Evolutionary conservation across 208 protist genomes (phyloP).

Genomic region (Leishmania major): DNA sequence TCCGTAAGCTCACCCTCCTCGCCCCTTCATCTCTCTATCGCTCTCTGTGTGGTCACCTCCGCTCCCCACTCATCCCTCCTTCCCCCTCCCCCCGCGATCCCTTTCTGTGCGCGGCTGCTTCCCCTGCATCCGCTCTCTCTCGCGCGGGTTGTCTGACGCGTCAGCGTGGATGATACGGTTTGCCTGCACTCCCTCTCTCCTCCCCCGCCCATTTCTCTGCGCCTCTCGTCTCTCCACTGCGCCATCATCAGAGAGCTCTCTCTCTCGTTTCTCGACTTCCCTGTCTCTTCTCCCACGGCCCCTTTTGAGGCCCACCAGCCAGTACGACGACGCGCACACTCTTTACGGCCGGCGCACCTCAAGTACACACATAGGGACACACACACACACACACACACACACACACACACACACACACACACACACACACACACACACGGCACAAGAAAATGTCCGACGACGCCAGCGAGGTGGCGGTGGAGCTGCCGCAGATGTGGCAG

Average conservation of each 20-base stretch:
- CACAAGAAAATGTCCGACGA: conserved; percentile 53
- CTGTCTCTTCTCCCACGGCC: not conserved
- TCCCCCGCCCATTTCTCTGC: too few species aligned
- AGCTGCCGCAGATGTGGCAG: conserved; percentile 81
- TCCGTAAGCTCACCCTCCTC: not conserved
- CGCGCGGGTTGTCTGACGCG: not conserved
- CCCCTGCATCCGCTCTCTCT: not conserved
- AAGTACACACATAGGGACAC: conserved; percentile 3
- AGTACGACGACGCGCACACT: not conserved
- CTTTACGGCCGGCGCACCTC: not conserved
- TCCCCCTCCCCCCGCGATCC: not conserved
- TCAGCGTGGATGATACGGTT: not conserved
- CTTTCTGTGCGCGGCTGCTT: not conserved
- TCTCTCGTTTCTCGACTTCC: not conserved
- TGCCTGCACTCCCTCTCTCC: not conserved
- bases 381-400: conserved; percentile 15
- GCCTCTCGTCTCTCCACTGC: not conserved
- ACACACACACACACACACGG: conserved; percentile 7
- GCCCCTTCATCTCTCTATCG: not conserved
- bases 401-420: conserved; percentile 9
- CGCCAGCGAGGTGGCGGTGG: conserved; percentile 50
- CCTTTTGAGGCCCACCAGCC: not conserved
- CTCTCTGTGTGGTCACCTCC: not conserved
- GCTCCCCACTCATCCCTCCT: not conserved
- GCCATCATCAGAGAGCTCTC: not conserved